Evolutionary conservation across 495 filamentous ascomycete species (phyloP).

Genomic region (Annulohypoxylon nitens): DNA sequence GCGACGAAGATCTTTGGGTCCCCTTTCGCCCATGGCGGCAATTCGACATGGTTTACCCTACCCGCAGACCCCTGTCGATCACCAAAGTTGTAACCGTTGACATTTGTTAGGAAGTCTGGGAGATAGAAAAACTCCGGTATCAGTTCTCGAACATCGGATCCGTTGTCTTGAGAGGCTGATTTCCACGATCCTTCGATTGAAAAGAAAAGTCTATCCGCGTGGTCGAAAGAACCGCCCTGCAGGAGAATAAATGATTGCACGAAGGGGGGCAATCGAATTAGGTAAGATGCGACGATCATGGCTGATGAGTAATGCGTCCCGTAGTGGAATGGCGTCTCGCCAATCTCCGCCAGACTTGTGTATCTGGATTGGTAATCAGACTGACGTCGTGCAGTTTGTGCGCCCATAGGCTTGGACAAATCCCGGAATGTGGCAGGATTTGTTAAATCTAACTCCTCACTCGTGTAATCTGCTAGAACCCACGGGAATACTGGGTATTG

Average conservation of each 20-base stretch:
- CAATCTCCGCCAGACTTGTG: conserved; percentile 90
- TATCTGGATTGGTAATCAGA: conserved; percentile 85
- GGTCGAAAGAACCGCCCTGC: conserved; percentile 96
- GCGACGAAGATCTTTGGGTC: conserved; percentile 96
- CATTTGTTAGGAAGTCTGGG: conserved; percentile 91
- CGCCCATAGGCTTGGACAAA: conserved; percentile 95
- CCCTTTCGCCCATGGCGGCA: conserved; percentile 97
- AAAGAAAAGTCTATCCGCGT: conserved; percentile 94
- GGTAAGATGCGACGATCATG: conserved; percentile 97
- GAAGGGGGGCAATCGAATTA: conserved; percentile 95
- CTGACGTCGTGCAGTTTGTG: conserved; percentile 81
- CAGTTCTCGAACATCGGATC: conserved; percentile 92
- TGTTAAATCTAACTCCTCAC: conserved; percentile 89
- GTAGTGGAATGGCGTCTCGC: conserved; percentile 92
- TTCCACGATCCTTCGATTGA: conserved; percentile 92
- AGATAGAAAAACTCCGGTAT: conserved; percentile 98
- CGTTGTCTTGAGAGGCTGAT: conserved; percentile 89
- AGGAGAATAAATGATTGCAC: conserved; percentile 97
- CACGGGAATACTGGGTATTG: conserved; percentile 99
- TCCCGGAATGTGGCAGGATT: conserved; percentile 90
- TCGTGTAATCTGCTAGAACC: conserved; percentile 96
- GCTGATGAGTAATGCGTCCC: conserved; percentile 99
- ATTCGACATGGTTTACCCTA: conserved; percentile 81
- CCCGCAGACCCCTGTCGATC: conserved; percentile 82
- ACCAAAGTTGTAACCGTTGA: conserved; percentile 95